Percentiles rank a stretch among this genome's conserved stretches.
Conservation (phyloP, 2,329 filamentous ascomycete genomes). For the Cladosporium sp. region DNA sequence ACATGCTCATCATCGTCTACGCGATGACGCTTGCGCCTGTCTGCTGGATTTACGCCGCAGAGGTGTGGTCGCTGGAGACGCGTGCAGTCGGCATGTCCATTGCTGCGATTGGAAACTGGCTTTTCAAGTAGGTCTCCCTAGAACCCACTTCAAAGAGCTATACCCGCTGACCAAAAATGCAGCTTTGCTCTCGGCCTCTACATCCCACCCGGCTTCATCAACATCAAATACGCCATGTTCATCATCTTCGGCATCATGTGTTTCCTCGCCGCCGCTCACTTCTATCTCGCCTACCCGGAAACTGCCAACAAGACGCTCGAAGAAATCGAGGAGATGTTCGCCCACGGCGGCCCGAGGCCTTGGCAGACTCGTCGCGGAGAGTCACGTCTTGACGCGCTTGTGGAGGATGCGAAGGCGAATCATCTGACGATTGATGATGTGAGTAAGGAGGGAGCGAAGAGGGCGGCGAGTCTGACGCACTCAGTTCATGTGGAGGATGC, state of each 20-base stretch:
- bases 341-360: slow-evolving; percentile 27
- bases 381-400: slow-evolving; percentile 25
- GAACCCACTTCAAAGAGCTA: neutral
- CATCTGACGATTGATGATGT: slow-evolving; percentile 16
- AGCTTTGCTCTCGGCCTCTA: slow-evolving; percentile 43
- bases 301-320: slow-evolving; percentile 35
- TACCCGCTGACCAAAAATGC: neutral
- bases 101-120: slow-evolving; percentile 48
- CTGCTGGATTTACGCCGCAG: slow-evolving; percentile 60
- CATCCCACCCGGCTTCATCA: slow-evolving; percentile 52
- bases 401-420: slow-evolving; percentile 18
- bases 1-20: slow-evolving; percentile 59
- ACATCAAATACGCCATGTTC: slow-evolving; percentile 52
- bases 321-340: slow-evolving; percentile 35
- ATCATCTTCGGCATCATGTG: slow-evolving; percentile 46
- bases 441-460: neutral
- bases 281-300: slow-evolving; percentile 40
- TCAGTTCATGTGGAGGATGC: neutral
- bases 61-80: slow-evolving; percentile 57
- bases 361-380: slow-evolving; percentile 34
- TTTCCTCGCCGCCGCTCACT: slow-evolving; percentile 40
- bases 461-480: neutral
- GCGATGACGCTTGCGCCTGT: slow-evolving; percentile 58
- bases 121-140: slow-evolving; percentile 14
- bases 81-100: slow-evolving; percentile 55